A percentile compares a stretch with the other conserved stretches of the same genome.
Conservation (phyloP, 2,329 filamentous ascomycete genomes). For the Huntiella moniliformis region DNA sequence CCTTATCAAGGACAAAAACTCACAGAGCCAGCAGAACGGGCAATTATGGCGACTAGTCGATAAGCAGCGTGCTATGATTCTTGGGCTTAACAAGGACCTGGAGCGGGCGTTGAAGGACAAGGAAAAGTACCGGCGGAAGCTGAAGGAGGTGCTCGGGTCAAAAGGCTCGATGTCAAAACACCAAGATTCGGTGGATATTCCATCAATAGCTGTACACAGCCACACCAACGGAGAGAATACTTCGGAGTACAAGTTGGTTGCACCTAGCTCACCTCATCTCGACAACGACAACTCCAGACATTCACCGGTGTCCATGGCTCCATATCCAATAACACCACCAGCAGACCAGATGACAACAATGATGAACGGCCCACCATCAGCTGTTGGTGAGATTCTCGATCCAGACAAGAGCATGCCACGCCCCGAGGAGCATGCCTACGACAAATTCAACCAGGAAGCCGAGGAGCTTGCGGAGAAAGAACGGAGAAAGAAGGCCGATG, state of each 20-base stretch:
- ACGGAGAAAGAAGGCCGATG: conserved; percentile 27
- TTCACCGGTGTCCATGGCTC: conserved; percentile 40
- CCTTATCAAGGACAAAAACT: conserved; percentile 77
- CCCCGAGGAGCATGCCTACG: conserved; percentile 38
- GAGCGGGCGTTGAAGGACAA: conserved; percentile 86
- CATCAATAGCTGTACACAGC: conserved; percentile 2
- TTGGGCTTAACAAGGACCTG: conserved; percentile 85
- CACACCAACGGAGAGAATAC: neutral
- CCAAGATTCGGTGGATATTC: conserved; percentile 3
- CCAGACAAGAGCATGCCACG: conserved; percentile 41
- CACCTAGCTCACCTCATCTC: conserved; percentile 28
- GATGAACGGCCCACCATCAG: conserved; percentile 21
- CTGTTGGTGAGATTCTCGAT: conserved; percentile 32
- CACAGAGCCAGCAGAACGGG: conserved; percentile 70
- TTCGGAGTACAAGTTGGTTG: neutral
- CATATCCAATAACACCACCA: conserved; percentile 46
- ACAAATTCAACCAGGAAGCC: conserved; percentile 36
- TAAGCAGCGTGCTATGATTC: conserved; percentile 85
- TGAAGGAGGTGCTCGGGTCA: conserved; percentile 49
- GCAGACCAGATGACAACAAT: conserved; percentile 24
- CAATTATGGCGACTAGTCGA: conserved; percentile 93
- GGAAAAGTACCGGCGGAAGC: conserved; percentile 75
- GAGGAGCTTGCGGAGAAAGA: conserved; percentile 28
- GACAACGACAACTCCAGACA: conserved; percentile 30
- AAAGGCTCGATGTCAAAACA: conserved; percentile 13